These are phyloP conservation scores for Kodamaea kaohsiungensis DNA, from an alignment of 805 yeast species.

Conservation along the genomic window DNA sequence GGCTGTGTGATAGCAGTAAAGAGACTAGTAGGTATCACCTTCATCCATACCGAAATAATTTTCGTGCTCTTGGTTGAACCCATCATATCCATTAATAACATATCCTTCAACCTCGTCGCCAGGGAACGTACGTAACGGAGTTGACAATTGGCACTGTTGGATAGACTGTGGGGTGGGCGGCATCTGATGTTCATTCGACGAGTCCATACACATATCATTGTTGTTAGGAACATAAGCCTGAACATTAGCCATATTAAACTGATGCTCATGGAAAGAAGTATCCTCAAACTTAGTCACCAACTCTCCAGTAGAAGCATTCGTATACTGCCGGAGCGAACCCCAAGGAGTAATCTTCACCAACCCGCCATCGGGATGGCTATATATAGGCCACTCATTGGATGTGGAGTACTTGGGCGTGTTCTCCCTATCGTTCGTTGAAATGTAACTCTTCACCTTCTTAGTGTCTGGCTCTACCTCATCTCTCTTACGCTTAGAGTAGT, in stretches of 20 bases:
- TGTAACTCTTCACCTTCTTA: conserved; percentile 20
- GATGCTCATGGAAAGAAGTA: conserved; percentile 23
- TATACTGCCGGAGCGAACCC: conserved; percentile 55
- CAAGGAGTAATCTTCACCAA: conserved; percentile 61
- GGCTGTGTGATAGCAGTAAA: background rate
- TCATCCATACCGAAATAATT: conserved; percentile 28
- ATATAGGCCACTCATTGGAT: conserved; percentile 53
- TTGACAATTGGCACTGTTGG: conserved; percentile 11
- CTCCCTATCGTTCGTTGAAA: conserved; percentile 18
- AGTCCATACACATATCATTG: conserved; percentile 2
- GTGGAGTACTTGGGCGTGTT: conserved; percentile 14
- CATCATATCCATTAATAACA: conserved; percentile 35
- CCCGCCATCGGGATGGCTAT: conserved; percentile 64
- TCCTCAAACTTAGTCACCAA: conserved; percentile 51
- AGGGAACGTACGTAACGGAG: conserved; percentile 19
- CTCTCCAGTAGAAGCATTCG: conserved; percentile 44
- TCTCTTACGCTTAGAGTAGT: conserved; percentile 23
- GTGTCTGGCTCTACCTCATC: conserved; percentile 23
- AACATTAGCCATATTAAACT: conserved; percentile 15
- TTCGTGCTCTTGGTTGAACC: conserved; percentile 27
- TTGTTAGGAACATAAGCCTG: conserved; percentile 3
- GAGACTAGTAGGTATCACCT: background rate
- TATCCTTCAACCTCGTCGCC: conserved; percentile 40
- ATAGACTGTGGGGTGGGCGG: conserved; percentile 19
- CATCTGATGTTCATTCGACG: conserved; percentile 10